These are phyloP conservation scores for Ascochyta rabiei DNA, from an alignment of 2,329 filamentous ascomycete genomes.

Conservation along the genomic window DNA sequence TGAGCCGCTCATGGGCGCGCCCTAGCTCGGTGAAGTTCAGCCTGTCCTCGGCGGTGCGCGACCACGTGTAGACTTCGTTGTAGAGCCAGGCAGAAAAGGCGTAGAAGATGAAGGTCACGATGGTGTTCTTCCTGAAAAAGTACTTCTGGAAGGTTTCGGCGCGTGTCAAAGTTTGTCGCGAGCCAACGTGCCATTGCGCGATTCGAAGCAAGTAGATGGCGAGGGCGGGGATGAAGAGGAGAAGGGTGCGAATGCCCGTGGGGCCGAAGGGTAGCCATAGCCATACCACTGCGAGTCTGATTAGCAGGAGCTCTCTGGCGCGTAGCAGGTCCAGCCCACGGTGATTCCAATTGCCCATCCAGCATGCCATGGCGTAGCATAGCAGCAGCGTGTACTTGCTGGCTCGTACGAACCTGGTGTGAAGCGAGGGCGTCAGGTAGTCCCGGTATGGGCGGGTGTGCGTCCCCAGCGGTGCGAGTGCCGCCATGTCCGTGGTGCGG, in stretches of 20 bases:
- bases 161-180: conserved; percentile 70
- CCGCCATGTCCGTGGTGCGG: conserved; percentile 36
- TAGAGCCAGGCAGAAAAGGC: conserved; percentile 78
- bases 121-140: conserved; percentile 64
- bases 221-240: conserved; percentile 78
- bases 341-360: conserved; percentile 68
- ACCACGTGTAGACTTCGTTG: conserved; percentile 80
- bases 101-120: conserved; percentile 79
- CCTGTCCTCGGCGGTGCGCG: conserved; percentile 63
- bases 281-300: conserved; percentile 71
- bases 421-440: conserved; percentile 86
- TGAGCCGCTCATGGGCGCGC: conserved; percentile 69
- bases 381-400: conserved; percentile 71
- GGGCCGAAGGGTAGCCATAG: conserved; percentile 82
- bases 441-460: conserved; percentile 77
- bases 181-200: conserved; percentile 71
- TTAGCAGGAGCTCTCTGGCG: conserved; percentile 19
- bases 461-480: conserved; percentile 26
- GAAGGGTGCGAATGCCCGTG: conserved; percentile 73
- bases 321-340: conserved; percentile 58
- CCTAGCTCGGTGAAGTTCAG: conserved; percentile 76
- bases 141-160: conserved; percentile 67
- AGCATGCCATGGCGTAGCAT: conserved; percentile 74
- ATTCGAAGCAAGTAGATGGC: conserved; percentile 85
- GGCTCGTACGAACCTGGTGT: conserved; percentile 83